Base-by-base conservation (phyloP, 192 early-diverging fungal genomes). In the Physocladia obscura region DNA sequence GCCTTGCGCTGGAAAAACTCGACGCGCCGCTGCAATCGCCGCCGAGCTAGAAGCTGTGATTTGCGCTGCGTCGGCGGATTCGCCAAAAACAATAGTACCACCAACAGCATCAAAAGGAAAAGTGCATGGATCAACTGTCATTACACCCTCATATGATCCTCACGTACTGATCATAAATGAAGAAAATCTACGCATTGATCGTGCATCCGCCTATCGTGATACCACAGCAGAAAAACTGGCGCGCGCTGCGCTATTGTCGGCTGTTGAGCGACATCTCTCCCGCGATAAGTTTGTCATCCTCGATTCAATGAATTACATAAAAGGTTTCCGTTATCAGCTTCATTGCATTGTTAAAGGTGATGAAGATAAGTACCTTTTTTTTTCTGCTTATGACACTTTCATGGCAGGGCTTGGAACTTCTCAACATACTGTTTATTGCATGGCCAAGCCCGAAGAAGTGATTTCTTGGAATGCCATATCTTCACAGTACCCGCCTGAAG, bases 221-320 rank as follows among this genome's bases (percentile, higher is more conserved):
- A 55, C 86, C 19, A 63, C 57, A 34, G 89, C 87, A n/a, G 97
- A 99, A 77, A 98, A 99, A 76, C 91, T 89, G 36, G 87, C 90
- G 19, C 89, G 97, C 38, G 92, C 86, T 15, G 79, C 87, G 2
- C 76, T 98, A 39, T 74, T 97, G 62, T 98, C 96, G 0, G 91
- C 94, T 0, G 91, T 97, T 29, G 94, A 97, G 74, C 78, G 97
- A 35, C 73, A 87, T 1, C 75, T 98, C 34, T 87, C 89, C 27
- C 88, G 87, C 50, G 90, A 97, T n/a, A 80, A 82, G 56, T 84
- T 99, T 49, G 89, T 98, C 13, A 94, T 99, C 50, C 93, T 86
- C 4, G 97, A 99, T 70, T 82, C 84, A n/a, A 74, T 96, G 71
- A 99, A 99, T 77, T 97, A 98, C 79, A 98, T 99, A 76, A 99